Evolutionary conservation across 1,284 basidiomycete genomes (phyloP).

Genomic region (Boletellus deceptivus): DNA sequence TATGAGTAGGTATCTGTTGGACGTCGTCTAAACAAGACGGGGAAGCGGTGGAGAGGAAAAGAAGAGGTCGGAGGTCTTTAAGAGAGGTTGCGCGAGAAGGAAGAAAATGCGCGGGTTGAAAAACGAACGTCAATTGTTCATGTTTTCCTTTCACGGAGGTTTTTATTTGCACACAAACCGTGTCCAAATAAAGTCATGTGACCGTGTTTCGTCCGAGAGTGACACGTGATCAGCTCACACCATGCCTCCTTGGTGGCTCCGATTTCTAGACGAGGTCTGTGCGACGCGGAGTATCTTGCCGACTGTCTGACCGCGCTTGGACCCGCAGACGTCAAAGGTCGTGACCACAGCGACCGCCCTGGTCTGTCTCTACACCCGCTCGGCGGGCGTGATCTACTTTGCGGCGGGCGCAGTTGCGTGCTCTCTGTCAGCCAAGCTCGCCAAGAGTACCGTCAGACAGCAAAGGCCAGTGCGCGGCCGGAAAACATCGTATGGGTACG

Average conservation of each 20-base stretch:
- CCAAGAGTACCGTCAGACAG: conserved; percentile 69
- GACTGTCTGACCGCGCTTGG: conserved; percentile 9
- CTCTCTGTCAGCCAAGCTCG: conserved; percentile 60
- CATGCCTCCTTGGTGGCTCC: conserved; percentile 19
- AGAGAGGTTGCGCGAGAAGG: conserved; percentile 2
- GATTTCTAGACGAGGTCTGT: conserved; percentile 35
- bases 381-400: conserved; percentile 70
- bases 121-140: conserved; percentile 32
- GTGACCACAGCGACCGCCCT: conserved; percentile 60
- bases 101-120: conserved; percentile 30
- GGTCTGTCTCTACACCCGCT: conserved; percentile 63
- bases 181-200: conserved; percentile 34
- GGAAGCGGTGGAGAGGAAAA: conserved; percentile 10
- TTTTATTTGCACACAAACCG: conserved; percentile 30
- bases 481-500: conserved; percentile 67
- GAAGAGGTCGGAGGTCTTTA: conserved; percentile 8
- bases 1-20: conserved; percentile 2
- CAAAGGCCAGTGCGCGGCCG: conserved; percentile 58
- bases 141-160: conserved; percentile 22
- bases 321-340: conserved; percentile 27
- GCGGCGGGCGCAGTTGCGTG: conserved; percentile 62
- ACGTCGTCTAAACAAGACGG: conserved; percentile 23
- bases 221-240: conserved; percentile 13
- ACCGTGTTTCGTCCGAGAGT: conserved; percentile 28
- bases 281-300: not conserved